These are phyloP conservation scores for Durotheca rogersii DNA, from an alignment of 495 filamentous ascomycete species.

Conservation along the genomic window DNA sequence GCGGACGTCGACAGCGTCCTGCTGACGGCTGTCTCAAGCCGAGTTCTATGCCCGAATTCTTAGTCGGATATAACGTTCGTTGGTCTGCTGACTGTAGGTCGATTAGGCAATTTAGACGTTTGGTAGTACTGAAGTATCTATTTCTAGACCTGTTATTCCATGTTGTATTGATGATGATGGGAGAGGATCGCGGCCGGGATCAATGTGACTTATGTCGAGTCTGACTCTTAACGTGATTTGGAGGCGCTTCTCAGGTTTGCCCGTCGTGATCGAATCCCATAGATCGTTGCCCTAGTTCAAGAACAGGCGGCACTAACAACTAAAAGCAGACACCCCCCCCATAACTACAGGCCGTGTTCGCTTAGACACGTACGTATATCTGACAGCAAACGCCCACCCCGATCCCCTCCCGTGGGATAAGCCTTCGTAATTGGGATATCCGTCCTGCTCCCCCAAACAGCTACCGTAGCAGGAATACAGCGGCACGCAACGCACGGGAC, in stretches of 20 bases:
- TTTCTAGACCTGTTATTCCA: conserved; percentile 19
- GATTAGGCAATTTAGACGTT: conserved; percentile 25
- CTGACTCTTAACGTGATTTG: conserved; percentile 27
- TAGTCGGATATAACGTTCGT: conserved; percentile 14
- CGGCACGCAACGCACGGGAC: too few relatives aligned
- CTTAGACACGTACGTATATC: conserved; percentile 3
- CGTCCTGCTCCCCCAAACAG: too few relatives aligned
- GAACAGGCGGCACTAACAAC: not conserved
- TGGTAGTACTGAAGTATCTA: conserved; percentile 29
- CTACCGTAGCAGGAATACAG: too few relatives aligned
- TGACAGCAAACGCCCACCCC: too few relatives aligned
- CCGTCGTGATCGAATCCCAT: not conserved
- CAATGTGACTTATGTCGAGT: conserved; percentile 22
- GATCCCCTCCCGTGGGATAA: too few relatives aligned
- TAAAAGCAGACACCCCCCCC: conserved; percentile 1
- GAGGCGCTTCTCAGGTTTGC: conserved; percentile 4
- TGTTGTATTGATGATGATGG: conserved; percentile 23
- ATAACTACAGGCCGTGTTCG: not conserved
- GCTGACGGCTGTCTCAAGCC: conserved; percentile 10
- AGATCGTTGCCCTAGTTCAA: not conserved
- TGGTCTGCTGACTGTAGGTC: conserved; percentile 15
- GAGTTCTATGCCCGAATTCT: conserved; percentile 9
- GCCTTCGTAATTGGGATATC: too few relatives aligned
- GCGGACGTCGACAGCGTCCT: conserved; percentile 5
- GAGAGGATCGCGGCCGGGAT: conserved; percentile 23